A percentile compares a stretch with the other conserved stretches of the same genome.
phyloP scores from a whole-genome alignment of 2,329 filamentous ascomycete species.

The Cladosporium oxysporum region DNA sequence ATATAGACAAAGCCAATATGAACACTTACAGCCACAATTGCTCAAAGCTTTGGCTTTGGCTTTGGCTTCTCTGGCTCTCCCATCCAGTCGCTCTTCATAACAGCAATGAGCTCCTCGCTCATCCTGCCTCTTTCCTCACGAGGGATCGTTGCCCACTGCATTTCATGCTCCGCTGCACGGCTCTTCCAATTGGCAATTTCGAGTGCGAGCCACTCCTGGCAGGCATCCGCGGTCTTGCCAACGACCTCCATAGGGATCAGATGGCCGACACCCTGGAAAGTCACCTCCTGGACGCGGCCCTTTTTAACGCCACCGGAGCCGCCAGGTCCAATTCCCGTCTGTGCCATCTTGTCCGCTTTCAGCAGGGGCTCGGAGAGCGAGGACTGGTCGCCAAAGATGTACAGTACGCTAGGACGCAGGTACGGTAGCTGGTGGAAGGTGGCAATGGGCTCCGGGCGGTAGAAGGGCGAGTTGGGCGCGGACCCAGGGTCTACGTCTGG shows the following conservation, averaged over 20 bases:
- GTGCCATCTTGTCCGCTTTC: slow-evolving; percentile 60
- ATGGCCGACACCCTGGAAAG: slow-evolving; percentile 70
- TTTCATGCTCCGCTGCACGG: slow-evolving; percentile 31
- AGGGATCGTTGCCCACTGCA: slow-evolving; percentile 33
- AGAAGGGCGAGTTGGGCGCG: slow-evolving; percentile 57
- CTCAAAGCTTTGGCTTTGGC: slow-evolving; percentile 11
- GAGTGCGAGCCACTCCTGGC: slow-evolving; percentile 39
- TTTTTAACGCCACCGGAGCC: slow-evolving; percentile 66
- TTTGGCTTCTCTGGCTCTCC: slow-evolving; percentile 16
- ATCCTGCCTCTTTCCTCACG: slow-evolving; percentile 32
- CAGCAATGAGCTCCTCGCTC: slow-evolving; percentile 31
- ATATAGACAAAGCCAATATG: not conserved
- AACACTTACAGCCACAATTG: not conserved
- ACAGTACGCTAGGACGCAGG: slow-evolving; percentile 67
- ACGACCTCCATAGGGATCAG: slow-evolving; percentile 82
- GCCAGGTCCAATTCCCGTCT: slow-evolving; percentile 66
- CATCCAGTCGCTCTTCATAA: slow-evolving; percentile 29
- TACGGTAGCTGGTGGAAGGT: slow-evolving; percentile 60
- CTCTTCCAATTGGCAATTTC: slow-evolving; percentile 39
- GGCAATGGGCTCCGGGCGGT: slow-evolving; percentile 63
- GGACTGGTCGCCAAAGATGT: slow-evolving; percentile 66
- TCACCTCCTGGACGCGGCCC: slow-evolving; percentile 67
- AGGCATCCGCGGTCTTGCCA: slow-evolving; percentile 61
- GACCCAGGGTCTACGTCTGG: slow-evolving; percentile 42
- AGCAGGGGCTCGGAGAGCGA: slow-evolving; percentile 55